Evolutionary conservation across 176 grass and related monocot genomes (phyloP).

Genomic region (Puccinellia tenuiflora): DNA sequence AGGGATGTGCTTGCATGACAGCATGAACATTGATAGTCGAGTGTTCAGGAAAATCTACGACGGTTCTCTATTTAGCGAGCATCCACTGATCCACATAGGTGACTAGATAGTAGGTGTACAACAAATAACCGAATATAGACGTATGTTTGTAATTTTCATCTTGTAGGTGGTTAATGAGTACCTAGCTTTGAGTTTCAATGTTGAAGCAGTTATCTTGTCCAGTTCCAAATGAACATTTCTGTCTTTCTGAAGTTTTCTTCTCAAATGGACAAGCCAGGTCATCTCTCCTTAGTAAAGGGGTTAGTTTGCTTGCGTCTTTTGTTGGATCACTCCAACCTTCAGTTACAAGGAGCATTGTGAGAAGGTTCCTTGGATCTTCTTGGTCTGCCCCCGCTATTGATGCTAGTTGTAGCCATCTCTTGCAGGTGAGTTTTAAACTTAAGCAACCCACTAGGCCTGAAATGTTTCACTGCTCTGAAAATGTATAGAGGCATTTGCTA

Average conservation of each 20-base stretch:
- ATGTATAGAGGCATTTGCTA: slow-evolving; percentile 5
- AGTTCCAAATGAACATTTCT: not conserved
- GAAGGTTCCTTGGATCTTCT: slow-evolving; percentile 60
- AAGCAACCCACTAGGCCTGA: not conserved
- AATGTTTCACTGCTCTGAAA: slow-evolving; percentile 9
- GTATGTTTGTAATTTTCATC: not conserved
- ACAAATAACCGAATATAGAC: not conserved
- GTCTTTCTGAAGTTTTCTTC: slow-evolving; percentile 14
- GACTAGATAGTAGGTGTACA: not conserved
- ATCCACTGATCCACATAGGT: not conserved
- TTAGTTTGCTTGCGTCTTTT: slow-evolving; percentile 61
- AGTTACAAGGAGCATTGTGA: slow-evolving; percentile 47
- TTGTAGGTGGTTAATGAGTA: not conserved
- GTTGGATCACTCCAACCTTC: slow-evolving; percentile 51
- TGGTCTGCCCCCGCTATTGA: slow-evolving; percentile 73
- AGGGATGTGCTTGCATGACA: not conserved
- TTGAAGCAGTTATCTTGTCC: not conserved
- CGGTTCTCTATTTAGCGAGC: not conserved
- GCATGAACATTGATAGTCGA: not conserved
- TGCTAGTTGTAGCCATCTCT: slow-evolving; percentile 66
- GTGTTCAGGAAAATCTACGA: not conserved
- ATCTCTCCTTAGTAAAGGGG: slow-evolving; percentile 57
- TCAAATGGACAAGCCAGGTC: slow-evolving; percentile 41
- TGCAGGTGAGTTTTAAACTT: slow-evolving; percentile 45
- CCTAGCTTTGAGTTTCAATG: not conserved